Evolutionary conservation across 352 stramenopile species (phyloP).

Genomic region (Pythium rishiriense): DNA sequence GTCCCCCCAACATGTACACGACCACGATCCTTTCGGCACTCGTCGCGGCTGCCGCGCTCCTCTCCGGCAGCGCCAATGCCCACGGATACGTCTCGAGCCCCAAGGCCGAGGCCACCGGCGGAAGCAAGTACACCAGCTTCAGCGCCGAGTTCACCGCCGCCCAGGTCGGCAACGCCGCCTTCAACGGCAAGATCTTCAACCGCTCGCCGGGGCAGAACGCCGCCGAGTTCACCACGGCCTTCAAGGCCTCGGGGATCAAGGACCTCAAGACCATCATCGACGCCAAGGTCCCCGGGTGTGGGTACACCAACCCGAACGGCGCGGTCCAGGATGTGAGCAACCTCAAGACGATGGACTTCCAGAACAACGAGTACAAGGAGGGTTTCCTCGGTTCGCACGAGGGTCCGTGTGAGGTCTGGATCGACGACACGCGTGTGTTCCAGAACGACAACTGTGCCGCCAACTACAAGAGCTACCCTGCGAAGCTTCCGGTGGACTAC

Average conservation of each 20-base stretch:
- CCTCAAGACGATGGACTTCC: conserved; percentile 32
- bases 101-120: conserved; percentile 23
- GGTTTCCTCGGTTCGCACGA: conserved; percentile 45
- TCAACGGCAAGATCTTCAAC: conserved; percentile 36
- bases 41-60: background rate
- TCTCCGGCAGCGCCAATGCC: conserved; percentile 2
- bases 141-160: conserved; percentile 33
- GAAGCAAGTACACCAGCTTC: conserved; percentile 28
- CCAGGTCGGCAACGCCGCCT: conserved; percentile 28
- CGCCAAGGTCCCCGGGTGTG: conserved; percentile 4
- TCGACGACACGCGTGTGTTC: conserved; percentile 32
- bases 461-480: conserved; percentile 39
- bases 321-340: conserved; percentile 16
- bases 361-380: conserved; percentile 49
- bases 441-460: conserved; percentile 43
- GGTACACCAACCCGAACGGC: conserved; percentile 27
- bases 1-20: conserved; percentile 9
- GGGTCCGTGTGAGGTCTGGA: conserved; percentile 31
- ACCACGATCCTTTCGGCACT: background rate
- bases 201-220: conserved; percentile 20
- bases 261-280: conserved; percentile 13
- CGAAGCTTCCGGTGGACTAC: conserved; percentile 52
- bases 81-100: conserved; percentile 35
- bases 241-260: conserved; percentile 9
- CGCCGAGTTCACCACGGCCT: conserved; percentile 4